A percentile compares a stretch with the other conserved stretches of the same genome.
Conservation (phyloP, 306 rosid species). For the Astragalus membranaceus region DNA sequence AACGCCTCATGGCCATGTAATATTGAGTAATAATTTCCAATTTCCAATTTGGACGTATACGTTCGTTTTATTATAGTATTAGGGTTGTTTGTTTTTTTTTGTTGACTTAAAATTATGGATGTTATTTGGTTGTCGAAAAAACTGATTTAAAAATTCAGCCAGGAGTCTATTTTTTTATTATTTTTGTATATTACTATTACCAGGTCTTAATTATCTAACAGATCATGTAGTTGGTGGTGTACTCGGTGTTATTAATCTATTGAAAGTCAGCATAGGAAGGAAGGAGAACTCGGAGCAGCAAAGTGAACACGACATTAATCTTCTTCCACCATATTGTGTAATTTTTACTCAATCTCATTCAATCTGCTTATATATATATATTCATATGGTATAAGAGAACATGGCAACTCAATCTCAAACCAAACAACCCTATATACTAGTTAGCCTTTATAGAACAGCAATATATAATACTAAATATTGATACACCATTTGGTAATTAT, state of each 20-base stretch:
- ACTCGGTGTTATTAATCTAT: constrained; percentile 44
- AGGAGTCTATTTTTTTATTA: not conserved
- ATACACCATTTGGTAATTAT: not conserved
- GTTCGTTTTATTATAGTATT: not conserved
- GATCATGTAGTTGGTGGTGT: not conserved
- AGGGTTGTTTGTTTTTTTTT: not conserved
- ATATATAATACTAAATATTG: too few species aligned
- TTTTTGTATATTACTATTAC: not conserved
- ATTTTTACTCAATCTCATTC: not conserved
- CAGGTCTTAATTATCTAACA: not conserved
- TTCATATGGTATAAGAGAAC: too few species aligned
- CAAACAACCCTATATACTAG: not conserved
- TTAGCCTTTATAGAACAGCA: constrained; percentile 15
- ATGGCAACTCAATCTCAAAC: too few species aligned
- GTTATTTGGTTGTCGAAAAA: not conserved
- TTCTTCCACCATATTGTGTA: not conserved
- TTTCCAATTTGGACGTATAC: not conserved
- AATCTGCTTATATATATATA: not conserved
- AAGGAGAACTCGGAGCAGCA: constrained; percentile 2
- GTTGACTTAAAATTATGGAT: too few species aligned
- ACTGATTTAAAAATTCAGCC: not conserved
- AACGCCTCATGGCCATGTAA: constrained; percentile 9
- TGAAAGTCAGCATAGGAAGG: constrained; percentile 43
- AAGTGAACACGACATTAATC: not conserved
- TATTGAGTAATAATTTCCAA: not conserved